phyloP scores from a whole-genome alignment of 352 stramenopile genomes.

The Phytopythium ostracodes region DNA sequence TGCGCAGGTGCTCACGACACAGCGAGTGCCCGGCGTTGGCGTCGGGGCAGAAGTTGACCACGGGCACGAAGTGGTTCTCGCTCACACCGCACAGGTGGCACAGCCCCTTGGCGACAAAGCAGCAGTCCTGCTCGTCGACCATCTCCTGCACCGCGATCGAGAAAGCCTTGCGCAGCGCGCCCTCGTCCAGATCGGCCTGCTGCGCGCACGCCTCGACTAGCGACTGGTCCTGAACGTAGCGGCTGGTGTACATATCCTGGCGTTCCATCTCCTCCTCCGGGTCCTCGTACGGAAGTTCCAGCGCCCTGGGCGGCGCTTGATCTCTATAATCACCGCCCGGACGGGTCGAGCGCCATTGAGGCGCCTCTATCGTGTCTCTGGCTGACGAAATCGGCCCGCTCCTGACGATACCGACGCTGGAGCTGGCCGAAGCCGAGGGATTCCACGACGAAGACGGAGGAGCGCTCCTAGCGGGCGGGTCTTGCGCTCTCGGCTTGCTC shows the following conservation, averaged over 20 bases:
- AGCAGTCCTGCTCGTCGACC: conserved; percentile 54
- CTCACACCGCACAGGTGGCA: conserved; percentile 61
- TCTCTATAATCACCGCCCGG: neutral
- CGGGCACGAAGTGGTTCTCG: conserved; percentile 45
- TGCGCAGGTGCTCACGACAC: conserved; percentile 70
- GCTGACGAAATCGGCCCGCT: too few species aligned
- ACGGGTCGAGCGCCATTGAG: neutral
- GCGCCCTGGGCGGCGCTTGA: neutral
- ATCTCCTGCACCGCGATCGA: conserved; percentile 51
- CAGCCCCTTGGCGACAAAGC: conserved; percentile 66
- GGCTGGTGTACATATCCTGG: neutral
- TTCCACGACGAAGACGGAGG: neutral
- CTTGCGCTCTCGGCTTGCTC: conserved; percentile 43
- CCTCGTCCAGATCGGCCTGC: conserved; percentile 34
- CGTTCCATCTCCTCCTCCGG: neutral
- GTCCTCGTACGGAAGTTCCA: neutral
- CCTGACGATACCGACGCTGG: neutral
- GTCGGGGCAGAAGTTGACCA: conserved; percentile 75
- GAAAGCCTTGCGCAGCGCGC: conserved; percentile 37
- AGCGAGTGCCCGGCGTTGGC: conserved; percentile 64
- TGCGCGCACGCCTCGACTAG: conserved; percentile 6
- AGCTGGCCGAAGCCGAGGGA: neutral
- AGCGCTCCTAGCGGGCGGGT: conserved; percentile 14
- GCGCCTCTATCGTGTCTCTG: neutral
- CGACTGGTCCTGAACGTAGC: neutral